A percentile compares a stretch with the other conserved stretches of the same genome.
Evolutionary conservation across 108 stramenopile genomes (phyloP).

Genomic region (Nitzschia sp.): DNA sequence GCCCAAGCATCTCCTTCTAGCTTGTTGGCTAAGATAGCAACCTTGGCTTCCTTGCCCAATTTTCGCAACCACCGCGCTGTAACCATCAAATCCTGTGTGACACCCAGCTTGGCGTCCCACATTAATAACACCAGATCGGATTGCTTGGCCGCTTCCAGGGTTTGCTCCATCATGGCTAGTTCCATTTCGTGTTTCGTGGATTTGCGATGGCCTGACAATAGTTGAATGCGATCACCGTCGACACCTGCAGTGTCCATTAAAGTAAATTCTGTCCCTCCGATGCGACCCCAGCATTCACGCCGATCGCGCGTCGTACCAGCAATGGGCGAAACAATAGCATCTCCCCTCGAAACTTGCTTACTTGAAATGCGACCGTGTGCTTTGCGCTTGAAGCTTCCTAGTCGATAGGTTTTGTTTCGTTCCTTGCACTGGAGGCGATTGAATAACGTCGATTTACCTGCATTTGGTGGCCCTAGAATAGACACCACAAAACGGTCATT

Average conservation of each 20-base stretch:
- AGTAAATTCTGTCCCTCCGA: slow-evolving; percentile 80
- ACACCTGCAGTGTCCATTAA: slow-evolving; percentile 91
- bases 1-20: slow-evolving; percentile 83
- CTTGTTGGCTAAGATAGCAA: slow-evolving; percentile 81
- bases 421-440: slow-evolving; percentile 85
- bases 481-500: slow-evolving; percentile 52
- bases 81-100: slow-evolving; percentile 67
- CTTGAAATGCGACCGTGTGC: slow-evolving; percentile 38
- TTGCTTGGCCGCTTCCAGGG: slow-evolving; percentile 66
- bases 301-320: slow-evolving; percentile 92
- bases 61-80: slow-evolving; percentile 83
- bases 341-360: slow-evolving; percentile 47
- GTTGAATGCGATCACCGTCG: slow-evolving; percentile 84
- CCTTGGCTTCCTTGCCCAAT: slow-evolving; percentile 38
- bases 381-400: slow-evolving; percentile 44
- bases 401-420: slow-evolving; percentile 58
- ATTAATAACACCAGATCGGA: slow-evolving; percentile 79
- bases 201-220: slow-evolving; percentile 22
- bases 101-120: slow-evolving; percentile 80
- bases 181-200: slow-evolving; percentile 39
- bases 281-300: slow-evolving; percentile 76
- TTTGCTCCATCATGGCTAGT: slow-evolving; percentile 80
- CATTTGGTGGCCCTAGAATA: slow-evolving; percentile 89
- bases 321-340: slow-evolving; percentile 82
- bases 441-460: slow-evolving; percentile 90